A percentile compares a stretch with the other conserved stretches of the same genome.
phyloP scores from a whole-genome alignment of 176 grass and related monocot species.

The Poa pratensis region DNA sequence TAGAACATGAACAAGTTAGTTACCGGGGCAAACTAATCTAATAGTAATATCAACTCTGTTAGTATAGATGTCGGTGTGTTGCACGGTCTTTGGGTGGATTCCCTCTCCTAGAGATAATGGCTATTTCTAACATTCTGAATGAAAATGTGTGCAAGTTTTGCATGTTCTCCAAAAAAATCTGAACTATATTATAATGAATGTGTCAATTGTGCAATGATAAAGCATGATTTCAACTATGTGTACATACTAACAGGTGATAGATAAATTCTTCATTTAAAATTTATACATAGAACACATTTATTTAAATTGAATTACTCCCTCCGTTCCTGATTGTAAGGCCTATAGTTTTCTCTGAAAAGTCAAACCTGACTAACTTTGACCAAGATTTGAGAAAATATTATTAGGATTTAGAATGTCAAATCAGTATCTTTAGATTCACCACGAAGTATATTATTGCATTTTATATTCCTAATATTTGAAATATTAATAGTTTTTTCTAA shows the following conservation, averaged over 20 bases:
- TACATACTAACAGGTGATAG: not conserved
- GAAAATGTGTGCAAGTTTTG: not conserved
- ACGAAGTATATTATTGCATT: too few relatives aligned
- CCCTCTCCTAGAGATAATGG: not conserved
- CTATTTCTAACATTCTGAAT: not conserved
- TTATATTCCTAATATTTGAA: too few relatives aligned
- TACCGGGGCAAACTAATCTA: not conserved
- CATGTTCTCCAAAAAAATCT: not conserved
- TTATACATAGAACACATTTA: not conserved
- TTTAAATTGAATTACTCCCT: not conserved
- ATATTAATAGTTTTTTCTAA: too few relatives aligned
- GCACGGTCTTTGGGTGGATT: not conserved
- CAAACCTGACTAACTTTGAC: too few relatives aligned
- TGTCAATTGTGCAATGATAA: not conserved
- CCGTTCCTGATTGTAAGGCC: too few relatives aligned
- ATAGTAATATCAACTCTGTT: not conserved
- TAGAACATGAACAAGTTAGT: not conserved
- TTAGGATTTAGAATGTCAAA: too few relatives aligned
- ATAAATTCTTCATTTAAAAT: not conserved
- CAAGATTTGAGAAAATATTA: too few relatives aligned
- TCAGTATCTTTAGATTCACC: too few relatives aligned
- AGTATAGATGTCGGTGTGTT: not conserved
- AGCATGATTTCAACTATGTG: not conserved
- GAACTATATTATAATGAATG: not conserved
- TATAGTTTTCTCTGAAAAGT: too few relatives aligned